Conservation (phyloP, 108 stramenopile genomes). For the Skeletonema marinoi region DNA sequence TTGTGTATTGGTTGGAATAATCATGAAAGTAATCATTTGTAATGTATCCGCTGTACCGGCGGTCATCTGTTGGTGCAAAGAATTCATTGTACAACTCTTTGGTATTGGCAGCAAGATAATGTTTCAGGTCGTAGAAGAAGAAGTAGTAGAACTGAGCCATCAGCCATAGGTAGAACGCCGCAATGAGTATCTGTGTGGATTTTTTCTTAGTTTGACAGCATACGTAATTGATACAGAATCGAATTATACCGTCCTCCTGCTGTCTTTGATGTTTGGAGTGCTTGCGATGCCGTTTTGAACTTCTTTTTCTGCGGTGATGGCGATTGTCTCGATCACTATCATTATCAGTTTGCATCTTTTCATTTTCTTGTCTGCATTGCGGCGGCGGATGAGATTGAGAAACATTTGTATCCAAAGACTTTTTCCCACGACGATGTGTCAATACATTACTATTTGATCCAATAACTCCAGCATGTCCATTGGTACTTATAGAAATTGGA, state of each 20-base stretch:
- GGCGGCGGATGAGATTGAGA: background rate
- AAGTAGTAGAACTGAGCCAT: slow-evolving; percentile 24
- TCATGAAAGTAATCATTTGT: background rate
- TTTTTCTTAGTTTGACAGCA: slow-evolving; percentile 4
- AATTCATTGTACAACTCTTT: slow-evolving; percentile 2
- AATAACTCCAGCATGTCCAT: background rate
- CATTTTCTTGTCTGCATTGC: background rate
- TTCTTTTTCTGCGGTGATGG: background rate
- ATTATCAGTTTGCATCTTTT: background rate
- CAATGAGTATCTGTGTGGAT: slow-evolving; percentile 28
- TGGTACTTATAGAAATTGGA: background rate
- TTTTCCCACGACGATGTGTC: background rate
- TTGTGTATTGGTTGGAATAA: background rate
- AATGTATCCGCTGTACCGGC: background rate
- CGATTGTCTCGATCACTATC: background rate
- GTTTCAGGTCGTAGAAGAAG: background rate
- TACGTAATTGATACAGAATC: background rate
- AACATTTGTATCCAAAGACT: background rate
- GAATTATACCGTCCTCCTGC: background rate
- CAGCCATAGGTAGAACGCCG: slow-evolving; percentile 21
- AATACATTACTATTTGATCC: background rate
- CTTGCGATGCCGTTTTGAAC: background rate
- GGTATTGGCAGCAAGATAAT: background rate
- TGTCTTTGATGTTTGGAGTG: background rate
- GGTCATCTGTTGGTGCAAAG: background rate